A percentile compares a stretch with the other conserved stretches of the same genome.
phyloP scores from a whole-genome alignment of 192 early-diverging fungal genomes.

The Linnemannia elongata region DNA sequence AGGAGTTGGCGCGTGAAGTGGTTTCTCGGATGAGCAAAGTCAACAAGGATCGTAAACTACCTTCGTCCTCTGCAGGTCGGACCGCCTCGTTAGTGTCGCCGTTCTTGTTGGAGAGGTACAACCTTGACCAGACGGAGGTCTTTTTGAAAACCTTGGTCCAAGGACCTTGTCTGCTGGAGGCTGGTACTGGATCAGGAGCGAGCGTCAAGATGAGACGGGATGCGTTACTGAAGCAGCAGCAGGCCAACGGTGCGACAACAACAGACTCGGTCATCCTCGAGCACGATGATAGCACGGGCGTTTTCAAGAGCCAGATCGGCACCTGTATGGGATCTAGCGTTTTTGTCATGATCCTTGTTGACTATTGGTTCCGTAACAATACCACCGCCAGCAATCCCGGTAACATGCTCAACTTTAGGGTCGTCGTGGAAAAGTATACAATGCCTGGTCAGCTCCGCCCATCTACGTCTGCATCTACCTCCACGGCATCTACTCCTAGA shows the following conservation, averaged over 20 bases:
- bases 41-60: slow-evolving; percentile 30
- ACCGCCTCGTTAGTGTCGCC: background rate
- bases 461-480: background rate
- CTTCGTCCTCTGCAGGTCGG: background rate
- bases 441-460: slow-evolving; percentile 22
- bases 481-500: background rate
- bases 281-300: slow-evolving; percentile 4
- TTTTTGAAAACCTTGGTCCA: slow-evolving; percentile 45
- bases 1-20: slow-evolving; percentile 34
- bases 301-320: slow-evolving; percentile 36
- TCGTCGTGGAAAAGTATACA: slow-evolving; percentile 34
- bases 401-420: slow-evolving; percentile 14
- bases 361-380: slow-evolving; percentile 37
- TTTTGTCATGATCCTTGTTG: slow-evolving; percentile 45
- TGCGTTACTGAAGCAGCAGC: background rate
- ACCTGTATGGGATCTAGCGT: slow-evolving; percentile 36
- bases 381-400: slow-evolving; percentile 16
- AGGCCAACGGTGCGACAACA: background rate
- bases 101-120: slow-evolving; percentile 27
- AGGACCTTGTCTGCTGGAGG: slow-evolving; percentile 33
- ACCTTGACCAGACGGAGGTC: slow-evolving; percentile 38
- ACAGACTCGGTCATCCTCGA: background rate
- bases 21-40: slow-evolving; percentile 31
- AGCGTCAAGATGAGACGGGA: slow-evolving; percentile 17
- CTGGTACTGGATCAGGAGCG: slow-evolving; percentile 44